These are phyloP conservation scores for Waltiozyma sp. DNA, from an alignment of 1,139 yeast species.

Conservation along the genomic window DNA sequence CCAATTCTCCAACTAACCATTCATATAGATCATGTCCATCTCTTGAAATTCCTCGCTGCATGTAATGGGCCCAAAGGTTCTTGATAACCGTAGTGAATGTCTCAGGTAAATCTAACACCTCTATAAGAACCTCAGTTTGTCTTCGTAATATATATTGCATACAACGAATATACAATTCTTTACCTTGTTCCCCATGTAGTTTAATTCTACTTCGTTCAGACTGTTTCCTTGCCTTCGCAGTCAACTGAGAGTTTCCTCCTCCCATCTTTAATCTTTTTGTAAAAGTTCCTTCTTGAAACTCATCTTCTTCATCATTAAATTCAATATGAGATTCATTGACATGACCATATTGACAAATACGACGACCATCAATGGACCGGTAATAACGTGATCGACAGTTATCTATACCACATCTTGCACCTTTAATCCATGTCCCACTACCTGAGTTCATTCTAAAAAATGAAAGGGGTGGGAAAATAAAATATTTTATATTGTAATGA, in stretches of 20 bases:
- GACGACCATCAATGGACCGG: constrained; percentile 61
- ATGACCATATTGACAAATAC: constrained; percentile 85
- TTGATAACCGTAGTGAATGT: constrained; percentile 34
- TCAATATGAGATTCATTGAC: constrained; percentile 75
- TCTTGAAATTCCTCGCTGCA: not conserved
- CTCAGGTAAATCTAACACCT: constrained; percentile 22
- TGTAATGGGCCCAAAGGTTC: constrained; percentile 37
- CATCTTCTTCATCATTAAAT: constrained; percentile 66
- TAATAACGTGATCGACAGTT: constrained; percentile 78
- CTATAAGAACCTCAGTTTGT: constrained; percentile 34
- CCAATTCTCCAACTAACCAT: not conserved
- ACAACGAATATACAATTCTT: constrained; percentile 33
- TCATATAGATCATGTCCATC: not conserved
- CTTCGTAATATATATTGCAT: constrained; percentile 43
- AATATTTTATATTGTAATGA: too few species aligned
- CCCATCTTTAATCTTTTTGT: constrained; percentile 20
- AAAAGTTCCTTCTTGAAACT: constrained; percentile 36
- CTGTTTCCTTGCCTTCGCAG: constrained; percentile 11
- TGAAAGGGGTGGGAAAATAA: too few species aligned
- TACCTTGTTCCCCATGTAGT: constrained; percentile 46
- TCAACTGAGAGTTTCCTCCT: not conserved
- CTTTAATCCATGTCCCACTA: constrained; percentile 23
- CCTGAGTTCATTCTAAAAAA: not conserved
- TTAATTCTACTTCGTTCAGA: constrained; percentile 8
- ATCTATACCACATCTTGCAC: constrained; percentile 80